Base-by-base conservation (phyloP, 2,329 filamentous ascomycete genomes). In the Passalora sequoiae region DNA sequence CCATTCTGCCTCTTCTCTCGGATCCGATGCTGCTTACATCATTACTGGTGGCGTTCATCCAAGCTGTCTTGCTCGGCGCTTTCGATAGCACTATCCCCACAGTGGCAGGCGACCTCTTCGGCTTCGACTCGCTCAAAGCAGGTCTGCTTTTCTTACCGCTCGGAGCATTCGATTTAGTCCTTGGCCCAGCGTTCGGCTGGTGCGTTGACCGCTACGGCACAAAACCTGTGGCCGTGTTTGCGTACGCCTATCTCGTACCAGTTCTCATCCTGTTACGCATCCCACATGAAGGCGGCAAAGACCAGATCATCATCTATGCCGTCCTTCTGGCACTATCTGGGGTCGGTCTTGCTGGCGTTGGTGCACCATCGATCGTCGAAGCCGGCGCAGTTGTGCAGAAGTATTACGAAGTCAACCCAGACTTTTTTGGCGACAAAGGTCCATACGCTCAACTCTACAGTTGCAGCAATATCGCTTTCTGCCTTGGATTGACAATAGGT, bases 391-490 rank as follows among this genome's bases (percentile, higher is more conserved):
- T 81, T 0, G 69, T 81, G 1, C 71, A 77, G 49, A 70, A 68
- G 30, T 81, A 77, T 53, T 70, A 77, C 47, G 66, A 71, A 33
- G 71, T 71, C 1, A 82, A 81, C 43, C 67, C 67, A 1, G 70
- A 69, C 0, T 66, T 77, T 38, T 82, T 81, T 50, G 75, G 76
- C 1, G 61, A 49, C 75, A 66, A 74, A 4, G 75, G 76, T 0
- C 79, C 80, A 0, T 82, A 82, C 56, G 80, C 79, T 2, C 81
- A 84, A 60, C 67, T 83, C 0, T 84, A 83, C 58, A 79, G 76
- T 2, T 65, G 84, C 46, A 81, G 78, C 53, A 78, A 73, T n/a
- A 73, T 83, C 69, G 70, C 78, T 1, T 83, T 80, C 59, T 76
- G 74, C 46, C 63, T 68, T 0, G 81, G 81, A 0, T 62, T 83